A percentile compares a stretch with the other conserved stretches of the same genome.
Conservation (phyloP, 495 filamentous ascomycete genomes). For the Xylaria telfairii region DNA sequence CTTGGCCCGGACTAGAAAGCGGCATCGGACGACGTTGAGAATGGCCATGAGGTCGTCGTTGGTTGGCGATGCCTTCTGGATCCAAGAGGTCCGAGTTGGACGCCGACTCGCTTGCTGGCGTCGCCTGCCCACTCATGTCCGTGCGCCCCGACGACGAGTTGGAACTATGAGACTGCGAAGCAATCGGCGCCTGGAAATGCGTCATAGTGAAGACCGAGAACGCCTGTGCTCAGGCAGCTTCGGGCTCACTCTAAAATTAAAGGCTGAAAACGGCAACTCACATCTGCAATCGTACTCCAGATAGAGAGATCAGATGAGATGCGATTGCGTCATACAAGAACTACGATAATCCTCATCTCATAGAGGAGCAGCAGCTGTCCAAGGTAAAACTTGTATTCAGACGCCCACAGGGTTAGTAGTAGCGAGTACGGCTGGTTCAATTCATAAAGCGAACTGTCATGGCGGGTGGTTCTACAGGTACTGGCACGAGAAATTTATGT, state of each 20-base stretch:
- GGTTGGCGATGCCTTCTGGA: background rate
- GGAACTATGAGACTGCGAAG: background rate
- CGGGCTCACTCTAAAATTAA: background rate
- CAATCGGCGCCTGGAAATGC: background rate
- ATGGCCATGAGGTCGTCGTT: background rate
- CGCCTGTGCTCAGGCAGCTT: background rate
- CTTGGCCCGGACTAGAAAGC: background rate
- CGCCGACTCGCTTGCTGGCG: conserved; percentile 6
- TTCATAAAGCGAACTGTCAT: background rate
- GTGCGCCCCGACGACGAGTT: conserved; percentile 6
- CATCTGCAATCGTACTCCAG: background rate
- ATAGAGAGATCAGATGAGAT: background rate
- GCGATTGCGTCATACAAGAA: conserved; percentile 12
- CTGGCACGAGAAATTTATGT: background rate
- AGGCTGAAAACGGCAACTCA: background rate
- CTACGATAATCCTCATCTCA: background rate
- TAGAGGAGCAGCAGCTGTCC: background rate
- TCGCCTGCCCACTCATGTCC: conserved; percentile 11
- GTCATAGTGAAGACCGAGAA: background rate
- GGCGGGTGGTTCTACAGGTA: background rate
- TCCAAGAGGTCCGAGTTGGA: background rate
- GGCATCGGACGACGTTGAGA: conserved; percentile 28
- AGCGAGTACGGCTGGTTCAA: background rate
- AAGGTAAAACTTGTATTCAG: background rate
- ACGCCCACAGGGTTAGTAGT: background rate